Base-by-base conservation (phyloP, 1,139 yeast genomes). In the Taphrina wiesneri region DNA sequence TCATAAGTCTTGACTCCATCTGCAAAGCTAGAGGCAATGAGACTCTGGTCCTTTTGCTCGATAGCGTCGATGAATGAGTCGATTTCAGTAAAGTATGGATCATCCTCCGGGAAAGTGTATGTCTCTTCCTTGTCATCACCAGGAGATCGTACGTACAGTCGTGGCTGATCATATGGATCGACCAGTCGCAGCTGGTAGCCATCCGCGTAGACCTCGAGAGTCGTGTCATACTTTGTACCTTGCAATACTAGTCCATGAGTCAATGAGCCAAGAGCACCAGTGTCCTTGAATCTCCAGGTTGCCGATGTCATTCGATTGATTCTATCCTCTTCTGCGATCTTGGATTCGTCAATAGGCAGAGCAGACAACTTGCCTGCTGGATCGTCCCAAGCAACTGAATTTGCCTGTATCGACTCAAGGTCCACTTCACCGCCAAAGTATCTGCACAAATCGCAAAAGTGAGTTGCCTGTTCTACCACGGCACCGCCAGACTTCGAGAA, bases 401-500 rank as follows among this genome's bases (percentile, higher is more conserved):
- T 60, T 28, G 71, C 72, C 32, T 61, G 64, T 28, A 71, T 68
- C 3, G 71, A 61, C 49, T 68, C 67, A 51, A 70, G 46, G 23
- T 63, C 69, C 43, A 70, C 71, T 17, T 71, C 72, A 3, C 72
- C 72, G n/a, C 70, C 72, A 36, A 70, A 56, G 67, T 66, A 69
- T 17, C 72, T 62, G 26, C 63, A 59, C 43, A 71, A 62, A 47
- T 70, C 72, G 41, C 71, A 69, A 54, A 70, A 70, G 68, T 71
- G 72, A 13, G 72, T 71, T 23, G 67, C 72, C 51, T 71, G 72
- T 51, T 71, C 72, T 15, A 70, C 69, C 26, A 71, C 68, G 5
- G 72, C 72, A 2, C 72, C 72, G 15, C 72, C 72, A 34, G 70
- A 68, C 56, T 69, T 65, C 21, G 71, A 67, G 45, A 70, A 71